Base-by-base conservation (phyloP, 768 basidiomycete genomes). In the Boletus coccyginus region DNA sequence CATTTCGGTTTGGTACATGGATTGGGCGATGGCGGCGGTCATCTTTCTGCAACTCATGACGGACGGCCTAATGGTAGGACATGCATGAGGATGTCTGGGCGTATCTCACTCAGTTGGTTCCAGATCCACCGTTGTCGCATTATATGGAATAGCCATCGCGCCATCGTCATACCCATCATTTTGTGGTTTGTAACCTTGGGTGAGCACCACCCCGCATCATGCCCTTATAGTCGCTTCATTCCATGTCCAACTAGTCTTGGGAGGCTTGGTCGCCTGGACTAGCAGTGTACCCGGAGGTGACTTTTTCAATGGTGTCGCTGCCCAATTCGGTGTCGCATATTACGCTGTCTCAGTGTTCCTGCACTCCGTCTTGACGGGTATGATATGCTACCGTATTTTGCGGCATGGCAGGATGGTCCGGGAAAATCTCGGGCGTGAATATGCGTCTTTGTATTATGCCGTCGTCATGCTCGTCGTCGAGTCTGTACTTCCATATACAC, bases 101-200 rank as follows among this genome's bases (percentile, higher is more conserved):
- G 14, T 9, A 4, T 46, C 27, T 65, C 31, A 67, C 14, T 36
- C 21, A 35, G 11, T 47, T 45, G 29, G 7, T 56, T 74, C 24
- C 46, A 78, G 77, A 66, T 78, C 17, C 68, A 75, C 53, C 77
- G 75, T 29, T 75, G 74, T 61, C 71, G 58, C 39, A 57, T 75
- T 27, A 54, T 78, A 36, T 78, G 73, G 72, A 40, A 65, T 32
- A 61, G 36, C 38, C 24, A 56, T 47, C 35, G 31, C 7, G 56
- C 43, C 21, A 29, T 65, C 19, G 2, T 60, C 14, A 11, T 59
- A 14, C 69, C 69, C 27, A 12, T 46, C 27, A 24, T 60, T 42
- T n/a, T 72, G 16, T 70, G 69, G 70, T 0, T 63, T 13, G 27
- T 41, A 38, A 62, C 64, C 16, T 55, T 70, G 3, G 45, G 69